These are phyloP conservation scores for Osmanthus fragrans DNA, from an alignment of 257 asterid species.

Conservation along the genomic window DNA sequence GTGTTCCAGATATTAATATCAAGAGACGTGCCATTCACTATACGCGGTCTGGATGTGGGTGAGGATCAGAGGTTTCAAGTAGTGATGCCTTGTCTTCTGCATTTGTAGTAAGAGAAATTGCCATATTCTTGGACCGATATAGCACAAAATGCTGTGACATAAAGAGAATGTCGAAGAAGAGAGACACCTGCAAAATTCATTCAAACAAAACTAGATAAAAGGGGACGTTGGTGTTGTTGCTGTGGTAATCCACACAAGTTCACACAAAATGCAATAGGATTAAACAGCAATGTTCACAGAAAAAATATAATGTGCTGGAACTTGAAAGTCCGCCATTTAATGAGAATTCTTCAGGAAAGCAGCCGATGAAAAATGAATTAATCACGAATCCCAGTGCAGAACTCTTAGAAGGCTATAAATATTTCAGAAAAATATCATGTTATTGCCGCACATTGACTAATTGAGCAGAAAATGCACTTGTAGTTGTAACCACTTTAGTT, in stretches of 20 bases:
- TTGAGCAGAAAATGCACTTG: not conserved
- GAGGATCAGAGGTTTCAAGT: constrained; percentile 18
- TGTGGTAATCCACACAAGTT: not conserved
- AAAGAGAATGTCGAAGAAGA: constrained; percentile 76
- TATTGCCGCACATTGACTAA: no score
- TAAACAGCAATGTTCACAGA: not conserved
- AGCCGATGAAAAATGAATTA: no score
- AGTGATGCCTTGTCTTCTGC: constrained; percentile 60
- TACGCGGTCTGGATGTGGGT: not conserved
- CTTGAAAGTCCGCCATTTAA: no score
- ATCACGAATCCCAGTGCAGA: not conserved
- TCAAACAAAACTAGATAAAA: not conserved
- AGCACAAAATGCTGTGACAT: constrained; percentile 81
- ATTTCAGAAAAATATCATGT: no score
- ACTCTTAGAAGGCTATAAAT: not conserved
- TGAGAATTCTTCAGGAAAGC: no score
- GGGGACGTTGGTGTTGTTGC: not conserved
- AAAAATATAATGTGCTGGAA: no score
- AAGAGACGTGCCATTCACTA: not conserved
- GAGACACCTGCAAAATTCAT: constrained; percentile 57
- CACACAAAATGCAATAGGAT: not conserved
- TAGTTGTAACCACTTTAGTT: not conserved
- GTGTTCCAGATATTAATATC: not conserved
- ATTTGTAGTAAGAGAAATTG: constrained; percentile 23
- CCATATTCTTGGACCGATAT: constrained; percentile 45